Conservation (phyloP, 345 rosid genomes). For the Barbarea vulgaris region DNA sequence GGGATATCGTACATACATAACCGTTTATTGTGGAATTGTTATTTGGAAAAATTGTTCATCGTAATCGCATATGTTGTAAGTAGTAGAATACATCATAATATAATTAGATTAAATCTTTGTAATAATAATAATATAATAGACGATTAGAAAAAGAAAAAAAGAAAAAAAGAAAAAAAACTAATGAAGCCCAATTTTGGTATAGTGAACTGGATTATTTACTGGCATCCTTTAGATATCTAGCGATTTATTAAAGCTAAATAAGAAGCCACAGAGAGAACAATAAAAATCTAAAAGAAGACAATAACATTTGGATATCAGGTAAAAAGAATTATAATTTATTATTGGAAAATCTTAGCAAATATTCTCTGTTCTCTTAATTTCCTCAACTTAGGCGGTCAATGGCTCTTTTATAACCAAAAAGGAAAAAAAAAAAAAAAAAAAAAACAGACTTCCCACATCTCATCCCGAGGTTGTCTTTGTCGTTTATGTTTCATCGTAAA, state of each 20-base stretch:
- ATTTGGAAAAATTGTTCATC: no score
- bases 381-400: background rate
- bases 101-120: no score
- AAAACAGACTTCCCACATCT: background rate
- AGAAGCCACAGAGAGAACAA: background rate
- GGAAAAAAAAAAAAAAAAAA: background rate
- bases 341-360: conserved; percentile 3
- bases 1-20: no score
- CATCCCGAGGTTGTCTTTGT: conserved; percentile 14
- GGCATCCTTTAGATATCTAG: background rate
- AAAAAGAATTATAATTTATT: conserved; percentile 1
- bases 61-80: no score
- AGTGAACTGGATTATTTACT: background rate
- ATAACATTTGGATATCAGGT: conserved; percentile 2
- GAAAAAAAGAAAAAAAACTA: no score
- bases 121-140: no score
- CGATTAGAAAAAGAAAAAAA: no score
- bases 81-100: no score
- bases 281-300: conserved; percentile 3
- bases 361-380: background rate
- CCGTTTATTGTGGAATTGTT: no score
- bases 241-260: background rate
- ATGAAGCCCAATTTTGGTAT: background rate
- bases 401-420: background rate
- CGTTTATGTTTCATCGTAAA: conserved; percentile 13